Conservation (phyloP, 2,329 filamentous ascomycete genomes). For the Phoma sp. region DNA sequence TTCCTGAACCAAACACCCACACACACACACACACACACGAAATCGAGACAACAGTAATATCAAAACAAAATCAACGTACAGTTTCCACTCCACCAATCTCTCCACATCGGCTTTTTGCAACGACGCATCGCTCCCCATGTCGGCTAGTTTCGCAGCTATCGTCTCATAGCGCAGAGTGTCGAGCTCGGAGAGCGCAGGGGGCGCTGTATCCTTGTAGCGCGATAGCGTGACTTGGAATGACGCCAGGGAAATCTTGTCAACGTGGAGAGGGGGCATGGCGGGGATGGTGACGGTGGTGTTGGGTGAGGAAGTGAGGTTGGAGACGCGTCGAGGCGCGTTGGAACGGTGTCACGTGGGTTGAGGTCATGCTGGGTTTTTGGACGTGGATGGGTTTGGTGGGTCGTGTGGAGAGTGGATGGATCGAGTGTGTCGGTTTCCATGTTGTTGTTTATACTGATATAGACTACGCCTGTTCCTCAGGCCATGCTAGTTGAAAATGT, state of each 20-base stretch:
- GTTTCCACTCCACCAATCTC: constrained; percentile 50
- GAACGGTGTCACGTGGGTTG: constrained; percentile 2
- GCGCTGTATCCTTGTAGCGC: constrained; percentile 35
- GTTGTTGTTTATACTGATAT: no score
- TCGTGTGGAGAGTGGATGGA: neutral
- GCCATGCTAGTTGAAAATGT: neutral
- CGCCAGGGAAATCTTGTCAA: constrained; percentile 22
- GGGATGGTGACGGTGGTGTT: neutral
- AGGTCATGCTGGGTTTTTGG: neutral
- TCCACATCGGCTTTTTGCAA: constrained; percentile 41
- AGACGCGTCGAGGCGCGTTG: constrained; percentile 3
- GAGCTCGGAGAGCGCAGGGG: constrained; percentile 38
- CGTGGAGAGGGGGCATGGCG: constrained; percentile 16
- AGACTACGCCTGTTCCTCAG: neutral
- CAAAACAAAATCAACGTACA: constrained; percentile 31
- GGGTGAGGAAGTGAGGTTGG: neutral
- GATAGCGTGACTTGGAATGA: constrained; percentile 31
- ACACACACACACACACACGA: no score
- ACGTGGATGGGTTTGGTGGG: neutral
- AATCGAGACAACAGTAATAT: no score
- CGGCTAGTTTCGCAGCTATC: constrained; percentile 31
- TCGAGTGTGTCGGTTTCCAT: neutral
- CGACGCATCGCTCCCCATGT: constrained; percentile 18
- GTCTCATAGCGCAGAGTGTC: constrained; percentile 41
- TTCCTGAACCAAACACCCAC: no score